Base-by-base conservation (phyloP, 1,284 basidiomycete species). In the Pisolithus thermaeus region DNA sequence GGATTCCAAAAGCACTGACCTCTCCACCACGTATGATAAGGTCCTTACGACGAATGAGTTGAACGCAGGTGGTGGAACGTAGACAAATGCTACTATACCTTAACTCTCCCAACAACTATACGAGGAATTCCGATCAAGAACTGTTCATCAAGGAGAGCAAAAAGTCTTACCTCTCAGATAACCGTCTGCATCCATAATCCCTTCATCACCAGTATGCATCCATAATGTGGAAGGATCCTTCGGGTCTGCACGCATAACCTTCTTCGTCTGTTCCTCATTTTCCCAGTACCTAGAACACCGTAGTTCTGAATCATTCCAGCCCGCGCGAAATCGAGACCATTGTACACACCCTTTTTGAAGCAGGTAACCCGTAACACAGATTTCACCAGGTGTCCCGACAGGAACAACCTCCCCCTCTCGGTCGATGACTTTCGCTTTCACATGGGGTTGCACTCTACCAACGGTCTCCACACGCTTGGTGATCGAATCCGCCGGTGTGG, bases 21-120 rank as follows among this genome's bases (percentile, higher is more conserved):
- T 92, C 89, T 59, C 90, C 91, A 25, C 90, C 90, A 18, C 91
- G 84, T 57, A 93, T 93, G 63, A 94, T 91, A 47, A 93, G 79
- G 64, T 93, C 91, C 80, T 87, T 53, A 11, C 3, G 3, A 23
- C 39, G 41, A 3, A 39, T 7, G 16, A 40, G 9, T 20, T 46
- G 22, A 27, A 23, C 20, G 37, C 18, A 35, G 8, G 20, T 1
- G 38, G 12, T 35, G 6, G 7, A 51, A 45, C 20, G 8, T 47
- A 3, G 16, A 18, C n/a, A 23, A 14, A 11, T 7, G 16, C 4
- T 50, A 11, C 55, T 60, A 23, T 56, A 81, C 83, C 75, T 90
- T 90, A 51, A 81, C 84, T 51, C 89, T 75, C 36, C 89, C 85
- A 41, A 90, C 87, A 55, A 92, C 88, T 89, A 46, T 3, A 42